Base-by-base conservation (phyloP, 1,284 basidiomycete genomes). In the Schizophyllum commune region DNA sequence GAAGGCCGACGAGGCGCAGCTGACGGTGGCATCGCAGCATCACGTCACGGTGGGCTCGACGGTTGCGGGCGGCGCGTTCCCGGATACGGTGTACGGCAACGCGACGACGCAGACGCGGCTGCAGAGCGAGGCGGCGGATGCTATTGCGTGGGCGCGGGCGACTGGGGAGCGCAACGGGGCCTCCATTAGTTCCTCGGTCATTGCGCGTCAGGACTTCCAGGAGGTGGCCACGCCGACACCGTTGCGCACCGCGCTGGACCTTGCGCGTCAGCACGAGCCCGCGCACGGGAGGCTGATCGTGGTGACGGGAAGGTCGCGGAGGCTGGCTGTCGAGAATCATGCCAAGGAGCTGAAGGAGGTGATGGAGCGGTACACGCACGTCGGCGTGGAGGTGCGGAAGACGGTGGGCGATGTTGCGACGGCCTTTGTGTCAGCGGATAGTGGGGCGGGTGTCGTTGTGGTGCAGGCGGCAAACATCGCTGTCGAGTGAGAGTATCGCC, bases 401-500 rank as follows among this genome's bases (percentile, higher is more conserved):
- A 92, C 91, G 4, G 78, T 94, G 55, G 92, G 92, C 2, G 91
- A 94, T 71, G 83, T 89, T n/a, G 88, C 85, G 11, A 83, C 86
- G 19, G 85, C 85, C 32, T 82, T 92, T 69, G 82, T 92, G 15
- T 78, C 88, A 6, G 77, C 82, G 1, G 82, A 85, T 1, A 77
- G 79, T 59, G 80, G 80, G 52, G 80, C 83, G 61, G 89, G 85
- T 55, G 73, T 91, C 62, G 76, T 92, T 57, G 88, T 92, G 6
- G 71, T 92, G 58, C 91, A 93, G 74, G 84, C 87, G 52, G 81
- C 79, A 8, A 47, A 47, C 9, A 13, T 47, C 13, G 39, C 39
- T 17, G 39, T 47, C 4, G 39, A 47, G 27, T 27, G 5, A 5
- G 27, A 47, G 17, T 47, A 13, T 39, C 7, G 39, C 39, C 8